Evolutionary conservation across 2,329 filamentous ascomycete species (phyloP).

Genomic region (Fusarium napiforme): DNA sequence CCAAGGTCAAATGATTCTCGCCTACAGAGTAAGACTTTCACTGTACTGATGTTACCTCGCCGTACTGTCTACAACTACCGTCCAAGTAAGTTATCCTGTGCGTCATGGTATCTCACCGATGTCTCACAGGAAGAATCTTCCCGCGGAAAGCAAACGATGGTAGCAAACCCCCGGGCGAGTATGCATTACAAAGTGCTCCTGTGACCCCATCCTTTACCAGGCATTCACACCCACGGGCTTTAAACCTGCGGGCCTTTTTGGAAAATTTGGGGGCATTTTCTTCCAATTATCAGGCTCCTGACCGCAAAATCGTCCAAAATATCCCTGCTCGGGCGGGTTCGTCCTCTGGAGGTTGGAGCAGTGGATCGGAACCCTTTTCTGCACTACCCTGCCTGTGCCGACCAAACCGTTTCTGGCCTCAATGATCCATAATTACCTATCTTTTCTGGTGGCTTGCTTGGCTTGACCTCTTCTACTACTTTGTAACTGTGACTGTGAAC

Average conservation of each 20-base stretch:
- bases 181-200: constrained; percentile 16
- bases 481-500: constrained; percentile 5
- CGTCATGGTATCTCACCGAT: constrained; percentile 19
- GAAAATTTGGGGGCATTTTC: neutral
- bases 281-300: constrained; percentile 19
- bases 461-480: constrained; percentile 16
- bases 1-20: constrained; percentile 1
- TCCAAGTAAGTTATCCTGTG: neutral
- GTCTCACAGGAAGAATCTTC: constrained; percentile 9
- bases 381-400: constrained; percentile 1
- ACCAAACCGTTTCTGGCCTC: constrained; percentile 28
- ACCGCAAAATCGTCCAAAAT: constrained; percentile 18
- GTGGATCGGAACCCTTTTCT: constrained; percentile 28
- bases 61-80: neutral
- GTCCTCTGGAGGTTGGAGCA: neutral
- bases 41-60: neutral
- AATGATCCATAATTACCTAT: constrained; percentile 12
- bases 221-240: constrained; percentile 1
- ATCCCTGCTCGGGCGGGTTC: constrained; percentile 14
- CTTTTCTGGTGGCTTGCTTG: constrained; percentile 8
- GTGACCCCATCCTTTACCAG: constrained; percentile 21
- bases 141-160: neutral
- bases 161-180: neutral
- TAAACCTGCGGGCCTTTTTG: neutral
- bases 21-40: neutral